These are phyloP conservation scores for Boletus coccyginus DNA, from an alignment of 768 basidiomycete genomes.

Conservation along the genomic window DNA sequence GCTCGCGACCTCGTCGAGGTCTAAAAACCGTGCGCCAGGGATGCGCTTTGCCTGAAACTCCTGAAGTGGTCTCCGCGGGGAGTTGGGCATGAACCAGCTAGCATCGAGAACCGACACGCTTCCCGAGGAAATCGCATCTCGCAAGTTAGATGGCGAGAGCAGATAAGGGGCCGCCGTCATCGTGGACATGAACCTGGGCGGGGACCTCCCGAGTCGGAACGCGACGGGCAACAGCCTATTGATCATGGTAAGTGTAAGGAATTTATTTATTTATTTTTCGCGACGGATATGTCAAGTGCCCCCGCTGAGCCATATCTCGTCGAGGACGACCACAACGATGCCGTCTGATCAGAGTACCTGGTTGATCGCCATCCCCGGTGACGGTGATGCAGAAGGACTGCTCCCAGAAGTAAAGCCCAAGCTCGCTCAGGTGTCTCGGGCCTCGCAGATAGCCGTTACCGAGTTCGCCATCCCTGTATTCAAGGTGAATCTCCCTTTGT, in stretches of 20 bases:
- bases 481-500: slow-evolving; percentile 60
- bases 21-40: slow-evolving; percentile 70
- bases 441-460: slow-evolving; percentile 48
- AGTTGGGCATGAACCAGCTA: slow-evolving; percentile 94
- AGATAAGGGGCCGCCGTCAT: slow-evolving; percentile 42
- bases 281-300: slow-evolving; percentile 1
- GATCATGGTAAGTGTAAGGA: not conserved
- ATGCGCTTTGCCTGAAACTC: slow-evolving; percentile 71
- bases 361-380: slow-evolving; percentile 83
- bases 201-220: slow-evolving; percentile 10
- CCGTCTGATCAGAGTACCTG: slow-evolving; percentile 96
- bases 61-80: slow-evolving; percentile 60
- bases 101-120: slow-evolving; percentile 58
- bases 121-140: slow-evolving; percentile 35
- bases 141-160: slow-evolving; percentile 50
- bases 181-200: slow-evolving; percentile 38
- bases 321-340: slow-evolving; percentile 46
- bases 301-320: not conserved
- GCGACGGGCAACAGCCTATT: not conserved
- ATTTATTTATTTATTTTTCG: slow-evolving; percentile 18
- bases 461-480: slow-evolving; percentile 79
- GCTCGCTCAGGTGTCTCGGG: slow-evolving; percentile 56
- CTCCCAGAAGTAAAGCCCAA: slow-evolving; percentile 63
- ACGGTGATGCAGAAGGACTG: slow-evolving; percentile 80
- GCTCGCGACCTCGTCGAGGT: slow-evolving; percentile 77